Percentiles rank a stretch among this genome's conserved stretches.
phyloP scores from a whole-genome alignment of 2,329 filamentous ascomycete genomes.

The Calonectria fujianensis region DNA sequence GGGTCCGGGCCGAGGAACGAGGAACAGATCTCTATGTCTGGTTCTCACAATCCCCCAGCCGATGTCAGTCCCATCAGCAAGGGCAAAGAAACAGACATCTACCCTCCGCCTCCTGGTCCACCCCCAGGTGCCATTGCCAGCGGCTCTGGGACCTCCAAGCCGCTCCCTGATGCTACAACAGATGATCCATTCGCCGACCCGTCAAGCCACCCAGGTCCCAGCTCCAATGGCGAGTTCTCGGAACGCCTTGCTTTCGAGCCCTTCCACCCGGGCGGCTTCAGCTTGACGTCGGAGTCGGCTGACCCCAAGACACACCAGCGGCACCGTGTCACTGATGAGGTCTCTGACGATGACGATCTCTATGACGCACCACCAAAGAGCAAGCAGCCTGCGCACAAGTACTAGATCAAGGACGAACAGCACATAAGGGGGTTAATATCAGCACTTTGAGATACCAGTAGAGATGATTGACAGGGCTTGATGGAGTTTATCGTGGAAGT shows the following conservation, averaged over 20 bases:
- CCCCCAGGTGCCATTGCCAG: conserved; percentile 50
- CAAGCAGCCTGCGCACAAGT: conserved; percentile 62
- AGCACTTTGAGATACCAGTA: conserved; percentile 5
- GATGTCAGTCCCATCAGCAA: conserved; percentile 51
- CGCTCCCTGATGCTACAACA: conserved; percentile 43
- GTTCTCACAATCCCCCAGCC: conserved; percentile 39
- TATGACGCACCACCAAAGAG: conserved; percentile 63
- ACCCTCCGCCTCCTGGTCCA: conserved; percentile 52
- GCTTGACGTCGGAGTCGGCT: conserved; percentile 42
- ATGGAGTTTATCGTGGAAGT: conserved; percentile 2
- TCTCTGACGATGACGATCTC: conserved; percentile 62
- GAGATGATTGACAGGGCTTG: not conserved
- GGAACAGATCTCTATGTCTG: conserved; percentile 42
- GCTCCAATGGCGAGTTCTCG: conserved; percentile 45
- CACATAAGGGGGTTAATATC: not conserved
- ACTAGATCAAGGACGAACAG: conserved; percentile 47
- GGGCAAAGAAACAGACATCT: conserved; percentile 59
- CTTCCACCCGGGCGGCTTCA: conserved; percentile 64
- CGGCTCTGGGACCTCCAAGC: conserved; percentile 51
- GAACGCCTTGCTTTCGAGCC: conserved; percentile 60
- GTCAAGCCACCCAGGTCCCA: conserved; percentile 41
- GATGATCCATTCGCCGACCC: conserved; percentile 61
- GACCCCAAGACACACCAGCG: conserved; percentile 44
- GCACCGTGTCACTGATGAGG: conserved; percentile 51
- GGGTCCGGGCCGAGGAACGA: conserved; percentile 54